These are phyloP conservation scores for Akanthomyces lecanii DNA, from an alignment of 2,329 filamentous ascomycete species.

Conservation along the genomic window DNA sequence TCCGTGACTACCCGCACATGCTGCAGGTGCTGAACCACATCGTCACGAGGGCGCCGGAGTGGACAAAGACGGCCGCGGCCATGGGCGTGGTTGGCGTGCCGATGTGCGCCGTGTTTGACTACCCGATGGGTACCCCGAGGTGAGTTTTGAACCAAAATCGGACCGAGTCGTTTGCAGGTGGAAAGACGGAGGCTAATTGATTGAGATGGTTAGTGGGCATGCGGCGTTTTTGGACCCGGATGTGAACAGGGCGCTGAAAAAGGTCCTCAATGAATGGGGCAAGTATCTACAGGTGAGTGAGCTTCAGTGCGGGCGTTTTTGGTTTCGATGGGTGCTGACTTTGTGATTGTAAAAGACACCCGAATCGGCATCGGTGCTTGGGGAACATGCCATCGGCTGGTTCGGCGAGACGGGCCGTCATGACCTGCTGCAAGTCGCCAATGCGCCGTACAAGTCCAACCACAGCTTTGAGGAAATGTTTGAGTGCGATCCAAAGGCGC, in stretches of 20 bases:
- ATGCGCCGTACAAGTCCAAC: conserved; percentile 39
- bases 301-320: too few species aligned
- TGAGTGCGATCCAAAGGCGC: conserved; percentile 50
- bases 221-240: conserved; percentile 53
- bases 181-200: background rate
- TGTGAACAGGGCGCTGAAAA: conserved; percentile 50
- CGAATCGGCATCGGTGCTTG: conserved; percentile 50
- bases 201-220: conserved; percentile 34
- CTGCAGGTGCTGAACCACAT: conserved; percentile 61
- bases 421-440: conserved; percentile 50
- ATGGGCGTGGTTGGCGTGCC: conserved; percentile 15
- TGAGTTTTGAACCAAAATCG: conserved; percentile 19
- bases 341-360: conserved; percentile 35
- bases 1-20: conserved; percentile 64
- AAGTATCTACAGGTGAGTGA: conserved; percentile 43
- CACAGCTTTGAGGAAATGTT: conserved; percentile 58
- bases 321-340: background rate
- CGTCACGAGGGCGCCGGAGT: conserved; percentile 46
- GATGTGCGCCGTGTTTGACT: conserved; percentile 29
- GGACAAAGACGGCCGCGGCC: conserved; percentile 46
- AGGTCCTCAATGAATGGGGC: conserved; percentile 55
- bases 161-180: too few species aligned
- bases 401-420: conserved; percentile 47
- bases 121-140: conserved; percentile 53
- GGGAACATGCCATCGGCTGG: conserved; percentile 45